These are phyloP conservation scores for Rhododendron vialii DNA, from an alignment of 148 eudicot species.

Conservation along the genomic window DNA sequence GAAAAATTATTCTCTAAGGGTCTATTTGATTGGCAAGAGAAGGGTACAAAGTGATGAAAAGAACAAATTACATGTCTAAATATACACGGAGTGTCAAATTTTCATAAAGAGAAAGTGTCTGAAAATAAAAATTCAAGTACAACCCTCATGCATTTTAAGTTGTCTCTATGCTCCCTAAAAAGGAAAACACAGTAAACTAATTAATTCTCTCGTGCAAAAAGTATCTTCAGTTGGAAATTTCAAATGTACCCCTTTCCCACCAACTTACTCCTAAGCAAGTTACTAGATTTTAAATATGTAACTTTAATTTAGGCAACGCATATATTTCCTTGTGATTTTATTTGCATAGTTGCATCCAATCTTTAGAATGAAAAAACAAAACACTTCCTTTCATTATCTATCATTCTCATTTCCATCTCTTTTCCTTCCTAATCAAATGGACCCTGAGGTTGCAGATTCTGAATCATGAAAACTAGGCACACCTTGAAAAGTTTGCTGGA, in stretches of 20 bases:
- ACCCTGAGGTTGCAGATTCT: background rate
- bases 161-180: background rate
- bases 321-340: background rate
- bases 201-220: background rate
- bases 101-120: background rate
- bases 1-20: background rate
- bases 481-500: conserved; percentile 72
- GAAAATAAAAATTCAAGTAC: background rate
- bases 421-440: background rate
- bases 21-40: background rate
- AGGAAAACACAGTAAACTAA: background rate
- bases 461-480: conserved; percentile 10
- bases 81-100: background rate
- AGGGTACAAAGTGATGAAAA: background rate
- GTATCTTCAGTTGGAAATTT: background rate
- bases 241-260: background rate
- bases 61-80: background rate
- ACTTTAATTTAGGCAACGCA: background rate
- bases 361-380: background rate
- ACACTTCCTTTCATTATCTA: background rate
- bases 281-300: background rate
- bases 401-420: background rate
- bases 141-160: background rate
- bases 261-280: background rate
- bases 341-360: background rate